A percentile compares a stretch with the other conserved stretches of the same genome.
phyloP scores from a whole-genome alignment of 495 filamentous ascomycete genomes.

The Staphylotrichum longicolle region DNA sequence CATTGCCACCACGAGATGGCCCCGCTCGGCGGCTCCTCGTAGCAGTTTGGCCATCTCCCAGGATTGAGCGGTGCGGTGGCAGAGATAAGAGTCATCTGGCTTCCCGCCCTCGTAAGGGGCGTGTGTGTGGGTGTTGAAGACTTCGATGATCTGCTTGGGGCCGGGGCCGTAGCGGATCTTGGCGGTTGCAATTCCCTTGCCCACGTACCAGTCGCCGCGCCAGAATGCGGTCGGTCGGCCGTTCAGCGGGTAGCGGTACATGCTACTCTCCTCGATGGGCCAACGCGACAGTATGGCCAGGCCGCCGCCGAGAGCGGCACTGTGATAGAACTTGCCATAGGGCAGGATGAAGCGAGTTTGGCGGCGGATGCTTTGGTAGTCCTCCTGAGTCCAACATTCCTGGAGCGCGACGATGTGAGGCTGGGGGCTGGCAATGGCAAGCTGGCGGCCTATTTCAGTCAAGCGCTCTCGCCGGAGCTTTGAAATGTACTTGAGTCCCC shows the following conservation, averaged over 20 bases:
- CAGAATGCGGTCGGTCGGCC: conserved; percentile 91
- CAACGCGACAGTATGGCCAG: conserved; percentile 90
- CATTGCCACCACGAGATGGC: conserved; percentile 77
- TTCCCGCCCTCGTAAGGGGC: conserved; percentile 77
- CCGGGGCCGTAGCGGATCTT: conserved; percentile 69
- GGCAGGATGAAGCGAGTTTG: conserved; percentile 78
- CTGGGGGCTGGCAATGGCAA: conserved; percentile 62
- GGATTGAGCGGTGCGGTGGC: conserved; percentile 89
- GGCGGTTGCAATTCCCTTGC: conserved; percentile 89
- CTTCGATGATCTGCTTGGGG: conserved; percentile 70
- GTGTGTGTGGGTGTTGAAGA: conserved; percentile 90
- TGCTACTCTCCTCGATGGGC: conserved; percentile 91
- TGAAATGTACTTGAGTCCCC: conserved; percentile 89
- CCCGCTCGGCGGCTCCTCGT: conserved; percentile 77
- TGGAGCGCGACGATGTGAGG: conserved; percentile 91
- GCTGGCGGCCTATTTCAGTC: conserved; percentile 73
- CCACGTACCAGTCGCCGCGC: conserved; percentile 91
- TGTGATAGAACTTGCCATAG: conserved; percentile 90
- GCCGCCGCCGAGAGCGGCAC: conserved; percentile 84
- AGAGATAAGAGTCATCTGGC: conserved; percentile 77
- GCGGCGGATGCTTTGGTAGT: conserved; percentile 77
- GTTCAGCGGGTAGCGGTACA: conserved; percentile 87
- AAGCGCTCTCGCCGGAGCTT: conserved; percentile 77
- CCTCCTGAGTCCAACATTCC: conserved; percentile 91
- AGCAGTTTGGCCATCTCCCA: conserved; percentile 95